phyloP scores from a whole-genome alignment of 1,139 yeast genomes.

The Sporopachydermia cereana region DNA sequence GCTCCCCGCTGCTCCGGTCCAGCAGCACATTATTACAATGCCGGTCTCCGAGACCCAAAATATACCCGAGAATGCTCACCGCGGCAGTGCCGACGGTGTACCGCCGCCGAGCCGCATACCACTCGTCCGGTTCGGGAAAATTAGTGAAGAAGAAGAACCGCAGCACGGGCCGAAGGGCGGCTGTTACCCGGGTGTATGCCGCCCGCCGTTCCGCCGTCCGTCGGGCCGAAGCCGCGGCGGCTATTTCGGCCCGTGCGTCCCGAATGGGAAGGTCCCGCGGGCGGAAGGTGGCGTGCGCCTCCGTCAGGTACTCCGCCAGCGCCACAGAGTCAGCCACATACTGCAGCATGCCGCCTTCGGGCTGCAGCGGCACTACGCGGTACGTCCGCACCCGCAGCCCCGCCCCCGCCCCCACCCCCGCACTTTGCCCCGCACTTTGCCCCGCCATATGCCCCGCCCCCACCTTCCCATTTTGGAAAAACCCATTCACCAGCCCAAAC shows the following conservation, averaged over 20 bases:
- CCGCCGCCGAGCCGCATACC: conserved; percentile 56
- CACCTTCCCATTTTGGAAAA: conserved; percentile 34
- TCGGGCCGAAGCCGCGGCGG: conserved; percentile 46
- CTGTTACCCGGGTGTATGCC: conserved; percentile 40
- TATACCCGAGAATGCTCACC: conserved; percentile 74
- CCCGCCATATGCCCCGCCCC: not conserved
- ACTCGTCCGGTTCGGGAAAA: conserved; percentile 52
- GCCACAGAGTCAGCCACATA: conserved; percentile 75
- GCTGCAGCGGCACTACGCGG: conserved; percentile 83
- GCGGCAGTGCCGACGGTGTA: conserved; percentile 80
- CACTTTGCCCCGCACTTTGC: not conserved
- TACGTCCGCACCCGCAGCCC: conserved; percentile 62
- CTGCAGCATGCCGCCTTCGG: conserved; percentile 79
- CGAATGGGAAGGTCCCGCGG: conserved; percentile 36
- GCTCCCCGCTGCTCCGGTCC: conserved; percentile 76
- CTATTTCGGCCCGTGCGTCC: conserved; percentile 45
- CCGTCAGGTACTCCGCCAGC: conserved; percentile 52
- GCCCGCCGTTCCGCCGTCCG: conserved; percentile 35
- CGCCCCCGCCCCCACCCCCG: not conserved
- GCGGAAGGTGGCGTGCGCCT: conserved; percentile 37
- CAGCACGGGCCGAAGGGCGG: conserved; percentile 52
- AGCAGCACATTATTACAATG: conserved; percentile 83
- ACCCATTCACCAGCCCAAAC: conserved; percentile 72
- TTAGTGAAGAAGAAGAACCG: conserved; percentile 57
- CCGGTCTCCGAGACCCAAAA: conserved; percentile 89